A percentile compares a stretch with the other conserved stretches of the same genome.
These are phyloP conservation scores for Hypoxylon rubiginosum DNA, from an alignment of 2,329 filamentous ascomycete species.

Conservation along the genomic window DNA sequence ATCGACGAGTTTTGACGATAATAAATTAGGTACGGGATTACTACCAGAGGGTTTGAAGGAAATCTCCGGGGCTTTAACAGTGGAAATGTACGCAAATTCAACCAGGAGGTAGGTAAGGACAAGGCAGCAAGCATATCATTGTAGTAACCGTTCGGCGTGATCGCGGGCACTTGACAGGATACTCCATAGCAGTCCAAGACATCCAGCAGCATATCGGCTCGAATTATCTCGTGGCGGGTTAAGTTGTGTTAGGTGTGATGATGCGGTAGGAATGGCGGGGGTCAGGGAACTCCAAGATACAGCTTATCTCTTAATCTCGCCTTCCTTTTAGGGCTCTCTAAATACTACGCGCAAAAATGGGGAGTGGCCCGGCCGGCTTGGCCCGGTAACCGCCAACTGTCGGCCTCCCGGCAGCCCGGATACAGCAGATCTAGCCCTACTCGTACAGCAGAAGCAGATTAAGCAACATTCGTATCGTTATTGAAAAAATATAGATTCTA, in stretches of 20 bases:
- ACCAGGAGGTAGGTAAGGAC: background rate
- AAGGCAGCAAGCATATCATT: background rate
- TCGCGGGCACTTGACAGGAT: background rate
- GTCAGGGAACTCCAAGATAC: background rate
- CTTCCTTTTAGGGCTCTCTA: slow-evolving; percentile 28
- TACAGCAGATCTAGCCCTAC: too few relatives aligned
- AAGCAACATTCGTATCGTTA: too few relatives aligned
- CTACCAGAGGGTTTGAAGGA: background rate
- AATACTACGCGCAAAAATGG: background rate
- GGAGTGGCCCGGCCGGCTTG: too few relatives aligned
- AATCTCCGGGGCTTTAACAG: background rate
- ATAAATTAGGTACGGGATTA: background rate
- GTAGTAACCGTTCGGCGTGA: background rate
- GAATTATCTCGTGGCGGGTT: slow-evolving; percentile 1
- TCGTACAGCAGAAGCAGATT: too few relatives aligned
- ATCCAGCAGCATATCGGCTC: background rate
- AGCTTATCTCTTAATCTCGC: slow-evolving; percentile 22
- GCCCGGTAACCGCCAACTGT: too few relatives aligned
- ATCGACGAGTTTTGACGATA: background rate
- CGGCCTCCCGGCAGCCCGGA: too few relatives aligned
- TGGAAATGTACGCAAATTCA: background rate
- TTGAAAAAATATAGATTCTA: too few relatives aligned
- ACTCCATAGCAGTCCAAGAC: background rate
- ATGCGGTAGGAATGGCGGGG: slow-evolving; percentile 1
- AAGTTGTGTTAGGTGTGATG: background rate